phyloP scores from a whole-genome alignment of 805 yeast genomes.

The Wickerhamomyces chaumierensis region DNA sequence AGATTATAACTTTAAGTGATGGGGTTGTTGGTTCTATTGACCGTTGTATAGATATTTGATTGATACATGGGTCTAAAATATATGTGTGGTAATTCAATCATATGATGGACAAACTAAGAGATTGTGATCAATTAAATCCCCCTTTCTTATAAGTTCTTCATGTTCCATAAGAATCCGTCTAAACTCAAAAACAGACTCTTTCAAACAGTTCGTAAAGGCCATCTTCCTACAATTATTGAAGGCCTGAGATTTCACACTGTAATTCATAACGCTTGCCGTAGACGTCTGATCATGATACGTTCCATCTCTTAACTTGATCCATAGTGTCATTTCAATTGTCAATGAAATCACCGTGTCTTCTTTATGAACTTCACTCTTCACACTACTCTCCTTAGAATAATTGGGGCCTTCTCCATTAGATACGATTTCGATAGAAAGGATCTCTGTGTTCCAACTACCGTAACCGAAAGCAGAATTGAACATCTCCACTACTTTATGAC shows the following conservation, averaged over 20 bases:
- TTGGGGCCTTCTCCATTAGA: constrained; percentile 22
- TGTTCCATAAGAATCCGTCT: background rate
- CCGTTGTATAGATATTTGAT: background rate
- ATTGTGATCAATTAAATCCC: constrained; percentile 3
- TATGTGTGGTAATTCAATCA: too few relatives aligned
- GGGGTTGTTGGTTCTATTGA: constrained; percentile 21
- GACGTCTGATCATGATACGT: constrained; percentile 74
- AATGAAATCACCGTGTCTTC: constrained; percentile 1
- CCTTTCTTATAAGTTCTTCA: background rate
- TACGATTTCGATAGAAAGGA: constrained; percentile 17
- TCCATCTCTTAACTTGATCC: constrained; percentile 71
- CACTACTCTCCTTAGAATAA: constrained; percentile 31
- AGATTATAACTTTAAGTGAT: constrained; percentile 36
- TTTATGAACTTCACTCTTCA: constrained; percentile 20
- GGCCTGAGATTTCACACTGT: constrained; percentile 55
- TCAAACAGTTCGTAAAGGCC: background rate
- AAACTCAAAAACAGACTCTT: background rate
- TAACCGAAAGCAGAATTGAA: background rate
- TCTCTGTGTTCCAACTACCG: constrained; percentile 5
- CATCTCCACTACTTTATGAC: background rate
- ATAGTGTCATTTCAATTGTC: constrained; percentile 24
- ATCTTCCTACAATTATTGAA: constrained; percentile 36
- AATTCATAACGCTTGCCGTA: constrained; percentile 56
- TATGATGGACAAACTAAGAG: background rate
- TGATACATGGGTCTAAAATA: too few relatives aligned